These are phyloP conservation scores for Polyporus arcularius DNA, from an alignment of 768 basidiomycete genomes.

Conservation along the genomic window DNA sequence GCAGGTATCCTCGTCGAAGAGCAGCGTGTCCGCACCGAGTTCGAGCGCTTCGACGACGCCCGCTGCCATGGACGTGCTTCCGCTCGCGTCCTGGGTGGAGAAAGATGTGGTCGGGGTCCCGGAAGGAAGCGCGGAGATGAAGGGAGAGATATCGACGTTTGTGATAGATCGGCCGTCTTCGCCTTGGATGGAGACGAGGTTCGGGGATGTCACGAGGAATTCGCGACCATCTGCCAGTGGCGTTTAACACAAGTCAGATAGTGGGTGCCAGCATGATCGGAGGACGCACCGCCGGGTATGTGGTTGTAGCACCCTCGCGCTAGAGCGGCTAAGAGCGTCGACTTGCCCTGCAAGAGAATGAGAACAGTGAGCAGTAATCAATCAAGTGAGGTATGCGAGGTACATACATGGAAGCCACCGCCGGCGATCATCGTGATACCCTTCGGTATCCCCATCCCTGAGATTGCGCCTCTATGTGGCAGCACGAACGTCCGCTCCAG, in stretches of 20 bases:
- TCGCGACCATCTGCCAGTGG: conserved; percentile 18
- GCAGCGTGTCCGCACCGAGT: conserved; percentile 16
- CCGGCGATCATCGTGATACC: conserved; percentile 24
- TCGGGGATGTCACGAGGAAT: conserved; percentile 16
- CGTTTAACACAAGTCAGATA: not conserved
- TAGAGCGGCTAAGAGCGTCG: conserved; percentile 19
- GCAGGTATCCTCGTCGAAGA: conserved; percentile 24
- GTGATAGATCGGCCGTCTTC: conserved; percentile 22
- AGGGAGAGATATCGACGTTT: conserved; percentile 22
- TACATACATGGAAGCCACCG: conserved; percentile 19
- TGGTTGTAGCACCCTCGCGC: conserved; percentile 22
- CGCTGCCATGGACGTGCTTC: conserved; percentile 23
- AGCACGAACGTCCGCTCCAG: conserved; percentile 11
- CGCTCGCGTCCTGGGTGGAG: conserved; percentile 23
- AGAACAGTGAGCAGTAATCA: too few species aligned
- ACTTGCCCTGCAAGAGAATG: conserved; percentile 11
- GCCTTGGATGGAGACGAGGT: conserved; percentile 15
- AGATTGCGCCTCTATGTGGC: conserved; percentile 13
- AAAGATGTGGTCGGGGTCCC: conserved; percentile 15
- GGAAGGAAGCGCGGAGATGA: conserved; percentile 17
- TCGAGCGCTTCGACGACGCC: conserved; percentile 22
- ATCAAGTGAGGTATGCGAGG: not conserved
- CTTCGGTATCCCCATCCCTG: conserved; percentile 18
- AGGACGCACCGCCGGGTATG: conserved; percentile 11
- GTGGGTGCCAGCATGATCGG: not conserved